Evolutionary conservation across 495 filamentous ascomycete genomes (phyloP), one percentile per base, ranked within the genome.

Genomic region (Trichoderma virens): DNA sequence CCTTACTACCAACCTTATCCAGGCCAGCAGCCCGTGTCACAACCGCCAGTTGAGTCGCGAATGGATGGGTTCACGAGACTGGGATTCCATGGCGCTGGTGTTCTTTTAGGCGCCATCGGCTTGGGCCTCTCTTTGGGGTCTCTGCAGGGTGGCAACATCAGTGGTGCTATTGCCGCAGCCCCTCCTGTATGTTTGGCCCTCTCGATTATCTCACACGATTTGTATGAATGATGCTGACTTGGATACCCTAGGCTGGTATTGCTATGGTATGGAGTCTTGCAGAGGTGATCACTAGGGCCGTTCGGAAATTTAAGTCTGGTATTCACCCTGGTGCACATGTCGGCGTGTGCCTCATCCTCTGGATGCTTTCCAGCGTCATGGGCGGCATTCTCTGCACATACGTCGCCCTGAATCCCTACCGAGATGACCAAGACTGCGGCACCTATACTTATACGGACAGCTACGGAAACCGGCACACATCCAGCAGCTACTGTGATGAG

Each of bases 321-420:
- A 74, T 78, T 47, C 75, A 76, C 62, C 75, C 76, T 1, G 75
- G 76, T 8, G 69, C 68, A 9, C 74, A 75, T 38, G 74, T 79
- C 63, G 73, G 64, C 61, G 59, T 75, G 18, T 72, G 78, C 43
- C 73, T 78, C 28, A 45, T 77, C 62, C 70, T 76, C 61, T 74
- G 70, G 65, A 18, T 68, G 3, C 39, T 31, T 41, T 2, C 18
- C 23, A 30, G 11, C 51, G 38, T 66, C 27, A 67, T 72, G 5
- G 51, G 51, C 61, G 38, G 64, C n/a, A 59, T 59, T 11, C 18
- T 71, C 5, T 70, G 68, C 32, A 18, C 32, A 14, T 20, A 71
- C 47, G 34, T 65, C 20, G 59, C 61, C 11, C 62, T 43, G 43
- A 39, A 32, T 23, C 45, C 65, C 35, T 64, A 65, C 65, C 7